Percentiles rank a stretch among this genome's conserved stretches.
phyloP scores from a whole-genome alignment of 2,329 filamentous ascomycete genomes.

The Cladorrhinum sp. region DNA sequence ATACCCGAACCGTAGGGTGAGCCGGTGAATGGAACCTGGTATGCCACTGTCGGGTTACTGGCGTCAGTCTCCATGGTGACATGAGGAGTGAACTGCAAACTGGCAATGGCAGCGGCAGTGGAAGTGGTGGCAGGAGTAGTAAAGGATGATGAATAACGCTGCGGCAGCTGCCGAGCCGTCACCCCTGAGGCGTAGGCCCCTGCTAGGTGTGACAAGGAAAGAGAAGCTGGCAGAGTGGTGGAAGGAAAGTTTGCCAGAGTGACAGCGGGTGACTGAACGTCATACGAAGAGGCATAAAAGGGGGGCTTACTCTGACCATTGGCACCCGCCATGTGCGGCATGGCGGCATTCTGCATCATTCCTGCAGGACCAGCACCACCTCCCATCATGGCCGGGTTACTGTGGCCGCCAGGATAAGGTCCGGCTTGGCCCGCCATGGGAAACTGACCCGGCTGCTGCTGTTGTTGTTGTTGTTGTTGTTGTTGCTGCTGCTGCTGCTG shows the following conservation, averaged over 20 bases:
- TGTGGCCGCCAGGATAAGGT: constrained; percentile 47
- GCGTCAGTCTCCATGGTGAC: constrained; percentile 17
- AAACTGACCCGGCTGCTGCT: constrained; percentile 52
- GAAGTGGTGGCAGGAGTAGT: neutral
- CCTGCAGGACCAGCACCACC: constrained; percentile 52
- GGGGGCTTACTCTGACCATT: constrained; percentile 58
- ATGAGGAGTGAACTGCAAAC: neutral
- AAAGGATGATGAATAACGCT: neutral
- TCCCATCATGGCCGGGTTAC: constrained; percentile 53
- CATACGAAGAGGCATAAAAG: constrained; percentile 20
- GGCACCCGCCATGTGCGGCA: constrained; percentile 57
- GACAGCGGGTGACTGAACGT: constrained; percentile 18
- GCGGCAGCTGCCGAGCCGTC: constrained; percentile 13
- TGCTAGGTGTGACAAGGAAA: constrained; percentile 15
- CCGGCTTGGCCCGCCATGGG: constrained; percentile 50
- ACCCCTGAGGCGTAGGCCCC: neutral
- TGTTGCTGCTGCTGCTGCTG: constrained; percentile 47
- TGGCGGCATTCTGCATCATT: constrained; percentile 62
- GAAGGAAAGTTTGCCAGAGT: constrained; percentile 13
- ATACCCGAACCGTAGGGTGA: constrained; percentile 56
- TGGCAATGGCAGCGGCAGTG: neutral
- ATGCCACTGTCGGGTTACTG: constrained; percentile 45
- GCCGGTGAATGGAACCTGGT: constrained; percentile 56
- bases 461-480: constrained; percentile 41
- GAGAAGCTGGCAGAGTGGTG: constrained; percentile 11